Conservation (phyloP, 805 yeast genomes). For the Alloascoidea africana region DNA sequence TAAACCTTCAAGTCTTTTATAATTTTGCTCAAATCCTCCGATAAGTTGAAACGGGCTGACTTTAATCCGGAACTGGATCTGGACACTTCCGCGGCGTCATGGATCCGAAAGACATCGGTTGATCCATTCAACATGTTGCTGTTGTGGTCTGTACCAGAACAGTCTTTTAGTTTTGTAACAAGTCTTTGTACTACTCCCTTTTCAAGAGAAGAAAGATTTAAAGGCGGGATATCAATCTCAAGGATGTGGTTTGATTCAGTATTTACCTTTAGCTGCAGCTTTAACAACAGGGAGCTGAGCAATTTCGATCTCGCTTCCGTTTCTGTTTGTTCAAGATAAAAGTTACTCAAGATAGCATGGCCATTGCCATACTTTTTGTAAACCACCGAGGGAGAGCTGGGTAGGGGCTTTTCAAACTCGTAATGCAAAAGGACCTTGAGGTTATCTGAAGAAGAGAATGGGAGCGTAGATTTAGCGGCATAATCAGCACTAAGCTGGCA, state of each 20-base stretch:
- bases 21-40: constrained; percentile 40
- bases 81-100: no score
- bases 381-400: constrained; percentile 53
- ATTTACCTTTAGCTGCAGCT: constrained; percentile 56
- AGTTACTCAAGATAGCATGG: constrained; percentile 59
- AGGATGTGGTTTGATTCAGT: no score
- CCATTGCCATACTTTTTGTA: constrained; percentile 61
- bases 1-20: constrained; percentile 40
- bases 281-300: constrained; percentile 33
- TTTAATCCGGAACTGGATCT: no score
- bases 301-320: constrained; percentile 25
- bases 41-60: no score
- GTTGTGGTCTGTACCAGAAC: constrained; percentile 19
- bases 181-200: constrained; percentile 38
- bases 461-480: constrained; percentile 24
- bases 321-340: constrained; percentile 78
- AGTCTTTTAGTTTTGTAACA: constrained; percentile 20
- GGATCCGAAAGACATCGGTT: constrained; percentile 37
- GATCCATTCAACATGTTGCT: constrained; percentile 31
- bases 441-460: constrained; percentile 58
- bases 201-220: no score
- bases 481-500: constrained; percentile 40
- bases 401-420: constrained; percentile 23
- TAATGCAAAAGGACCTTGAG: constrained; percentile 34
- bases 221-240: no score